These are phyloP conservation scores for Millerozyma acaciae DNA, from an alignment of 805 yeast species.

Conservation along the genomic window DNA sequence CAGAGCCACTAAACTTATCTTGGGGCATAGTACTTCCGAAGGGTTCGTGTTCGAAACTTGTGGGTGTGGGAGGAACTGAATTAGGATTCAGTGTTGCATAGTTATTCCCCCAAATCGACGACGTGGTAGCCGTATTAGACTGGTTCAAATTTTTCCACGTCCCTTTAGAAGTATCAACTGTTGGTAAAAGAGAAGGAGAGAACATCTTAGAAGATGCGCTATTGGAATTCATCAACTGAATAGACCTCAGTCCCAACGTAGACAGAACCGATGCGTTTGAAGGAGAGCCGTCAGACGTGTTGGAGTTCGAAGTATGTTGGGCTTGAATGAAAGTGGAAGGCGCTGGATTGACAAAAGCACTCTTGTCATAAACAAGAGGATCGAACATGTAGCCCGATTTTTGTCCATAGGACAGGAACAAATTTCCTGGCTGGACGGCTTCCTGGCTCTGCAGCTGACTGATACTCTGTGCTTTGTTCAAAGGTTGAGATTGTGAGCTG, in stretches of 20 bases:
- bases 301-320: slow-evolving; percentile 4
- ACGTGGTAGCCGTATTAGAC: slow-evolving; percentile 3
- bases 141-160: slow-evolving; percentile 11
- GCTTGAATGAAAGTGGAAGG: slow-evolving; percentile 22
- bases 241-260: background rate
- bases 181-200: slow-evolving; percentile 16
- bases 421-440: no score
- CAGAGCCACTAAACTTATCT: slow-evolving; percentile 14
- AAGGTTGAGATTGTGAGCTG: background rate
- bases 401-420: no score
- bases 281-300: slow-evolving; percentile 17
- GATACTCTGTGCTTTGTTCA: no score
- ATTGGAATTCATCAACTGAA: slow-evolving; percentile 1
- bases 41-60: background rate
- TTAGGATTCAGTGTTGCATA: slow-evolving; percentile 2
- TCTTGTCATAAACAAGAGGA: slow-evolving; percentile 1
- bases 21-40: slow-evolving; percentile 4
- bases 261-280: slow-evolving; percentile 19
- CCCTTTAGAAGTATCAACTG: slow-evolving; percentile 6
- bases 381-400: slow-evolving; percentile 1
- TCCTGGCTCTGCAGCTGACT: no score
- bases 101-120: slow-evolving; percentile 24
- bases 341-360: slow-evolving; percentile 9
- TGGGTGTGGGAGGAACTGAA: background rate
- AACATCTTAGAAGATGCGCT: slow-evolving; percentile 8